These are phyloP conservation scores for Chaetomidium leptoderma DNA, from an alignment of 495 filamentous ascomycete species.

Conservation along the genomic window DNA sequence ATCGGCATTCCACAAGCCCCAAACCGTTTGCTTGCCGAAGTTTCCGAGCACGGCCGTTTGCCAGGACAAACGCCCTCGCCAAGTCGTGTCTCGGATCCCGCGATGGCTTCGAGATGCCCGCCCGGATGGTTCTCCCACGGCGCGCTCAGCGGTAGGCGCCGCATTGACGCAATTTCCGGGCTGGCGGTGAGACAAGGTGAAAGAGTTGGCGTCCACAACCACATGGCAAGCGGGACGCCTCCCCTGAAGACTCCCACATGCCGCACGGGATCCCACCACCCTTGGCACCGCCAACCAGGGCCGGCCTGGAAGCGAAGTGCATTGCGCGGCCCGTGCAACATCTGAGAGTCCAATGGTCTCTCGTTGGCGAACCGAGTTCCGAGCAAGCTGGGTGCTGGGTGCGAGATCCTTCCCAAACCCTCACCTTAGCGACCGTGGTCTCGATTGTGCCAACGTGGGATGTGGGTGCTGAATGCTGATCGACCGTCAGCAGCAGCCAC, in stretches of 20 bases:
- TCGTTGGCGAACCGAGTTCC: slow-evolving; percentile 9
- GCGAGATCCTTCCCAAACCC: not conserved
- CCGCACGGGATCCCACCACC: slow-evolving; percentile 6
- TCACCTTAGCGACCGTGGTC: not conserved
- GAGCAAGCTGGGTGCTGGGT: not conserved
- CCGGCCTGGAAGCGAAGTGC: not conserved
- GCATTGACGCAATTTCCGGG: slow-evolving; percentile 18
- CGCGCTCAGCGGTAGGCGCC: slow-evolving; percentile 6
- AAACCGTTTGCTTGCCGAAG: not conserved
- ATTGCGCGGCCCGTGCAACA: slow-evolving; percentile 2
- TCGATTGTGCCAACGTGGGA: not conserved
- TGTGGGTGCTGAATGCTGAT: not conserved
- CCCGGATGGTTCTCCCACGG: too few relatives aligned
- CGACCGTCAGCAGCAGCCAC: too few relatives aligned
- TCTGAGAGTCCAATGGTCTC: slow-evolving; percentile 14
- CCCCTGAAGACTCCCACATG: not conserved
- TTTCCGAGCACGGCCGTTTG: slow-evolving; percentile 4
- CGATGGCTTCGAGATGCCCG: not conserved
- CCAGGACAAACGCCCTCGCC: not conserved
- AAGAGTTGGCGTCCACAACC: not conserved
- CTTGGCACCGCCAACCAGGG: not conserved
- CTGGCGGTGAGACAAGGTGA: slow-evolving; percentile 11
- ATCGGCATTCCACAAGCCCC: not conserved
- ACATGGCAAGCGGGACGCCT: slow-evolving; percentile 5
- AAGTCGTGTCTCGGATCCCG: not conserved